Conservation (phyloP, 331 rosid genomes). For the Pyracantha coccinea region DNA sequence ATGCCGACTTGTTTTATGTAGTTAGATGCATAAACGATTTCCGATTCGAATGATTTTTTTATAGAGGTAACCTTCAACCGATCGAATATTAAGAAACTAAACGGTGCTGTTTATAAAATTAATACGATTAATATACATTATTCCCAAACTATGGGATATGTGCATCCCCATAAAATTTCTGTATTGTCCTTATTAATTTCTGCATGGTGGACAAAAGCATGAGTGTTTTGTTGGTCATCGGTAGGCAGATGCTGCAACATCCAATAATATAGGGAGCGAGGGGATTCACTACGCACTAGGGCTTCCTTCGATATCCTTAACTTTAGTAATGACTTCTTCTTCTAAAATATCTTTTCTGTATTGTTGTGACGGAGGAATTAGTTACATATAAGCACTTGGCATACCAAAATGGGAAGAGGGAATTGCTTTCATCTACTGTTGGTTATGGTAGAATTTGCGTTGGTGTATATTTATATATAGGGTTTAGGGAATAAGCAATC, state of each 20-base stretch:
- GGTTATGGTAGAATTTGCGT: neutral
- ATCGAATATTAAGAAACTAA: no score
- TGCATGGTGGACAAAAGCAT: neutral
- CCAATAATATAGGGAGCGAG: no score
- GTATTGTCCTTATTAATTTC: no score
- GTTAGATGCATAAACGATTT: no score
- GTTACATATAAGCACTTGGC: neutral
- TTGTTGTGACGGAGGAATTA: neutral
- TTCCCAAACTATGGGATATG: no score
- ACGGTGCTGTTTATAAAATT: no score
- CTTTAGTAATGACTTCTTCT: neutral
- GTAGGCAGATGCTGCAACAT: neutral
- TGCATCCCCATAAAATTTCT: no score
- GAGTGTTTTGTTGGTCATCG: neutral
- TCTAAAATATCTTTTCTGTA: neutral
- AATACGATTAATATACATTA: no score
- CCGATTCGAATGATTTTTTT: no score
- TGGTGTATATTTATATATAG: neutral
- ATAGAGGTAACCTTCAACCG: no score
- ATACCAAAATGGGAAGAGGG: neutral
- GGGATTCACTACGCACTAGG: neutral
- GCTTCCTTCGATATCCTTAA: slow-evolving; percentile 2
- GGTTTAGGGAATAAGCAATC: neutral
- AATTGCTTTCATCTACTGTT: neutral
- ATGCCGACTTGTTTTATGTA: no score